These are phyloP conservation scores for Neurospora sp. DNA, from an alignment of 495 filamentous ascomycete genomes.

Conservation along the genomic window DNA sequence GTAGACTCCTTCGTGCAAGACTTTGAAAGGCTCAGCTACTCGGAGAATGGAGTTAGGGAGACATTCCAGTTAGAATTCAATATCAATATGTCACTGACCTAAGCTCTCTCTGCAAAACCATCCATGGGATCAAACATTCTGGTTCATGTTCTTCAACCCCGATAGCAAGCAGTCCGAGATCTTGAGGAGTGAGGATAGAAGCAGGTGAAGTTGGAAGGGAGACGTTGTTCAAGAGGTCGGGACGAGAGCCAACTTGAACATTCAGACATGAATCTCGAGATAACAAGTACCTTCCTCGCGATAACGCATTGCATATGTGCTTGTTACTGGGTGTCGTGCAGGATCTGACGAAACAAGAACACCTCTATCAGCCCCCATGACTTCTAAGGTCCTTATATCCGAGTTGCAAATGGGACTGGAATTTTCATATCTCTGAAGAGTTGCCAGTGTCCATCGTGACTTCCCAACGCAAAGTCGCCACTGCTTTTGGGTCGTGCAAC, in stretches of 20 bases:
- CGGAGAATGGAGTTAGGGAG: background rate
- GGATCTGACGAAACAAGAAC: background rate
- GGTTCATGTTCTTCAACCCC: background rate
- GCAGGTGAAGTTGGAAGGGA: background rate
- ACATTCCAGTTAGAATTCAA: background rate
- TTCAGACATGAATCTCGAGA: background rate
- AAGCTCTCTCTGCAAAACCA: background rate
- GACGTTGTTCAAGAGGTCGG: background rate
- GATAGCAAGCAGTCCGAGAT: background rate
- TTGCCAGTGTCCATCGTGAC: background rate
- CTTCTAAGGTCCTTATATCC: background rate
- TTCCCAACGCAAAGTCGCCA: background rate
- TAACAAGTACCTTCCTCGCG: background rate
- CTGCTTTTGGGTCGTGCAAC: background rate
- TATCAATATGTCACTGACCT: background rate
- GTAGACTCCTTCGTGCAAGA: background rate
- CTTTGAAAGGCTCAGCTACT: background rate
- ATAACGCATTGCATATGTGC: background rate
- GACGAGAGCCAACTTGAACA: background rate
- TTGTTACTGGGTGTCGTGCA: background rate
- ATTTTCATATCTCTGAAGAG: background rate
- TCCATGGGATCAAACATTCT: background rate
- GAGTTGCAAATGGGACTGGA: background rate
- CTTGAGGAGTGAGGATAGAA: background rate
- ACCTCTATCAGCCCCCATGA: background rate